Base-by-base conservation (phyloP, 2,329 filamentous ascomycete genomes). In the Phyllosticta capitalensis region DNA sequence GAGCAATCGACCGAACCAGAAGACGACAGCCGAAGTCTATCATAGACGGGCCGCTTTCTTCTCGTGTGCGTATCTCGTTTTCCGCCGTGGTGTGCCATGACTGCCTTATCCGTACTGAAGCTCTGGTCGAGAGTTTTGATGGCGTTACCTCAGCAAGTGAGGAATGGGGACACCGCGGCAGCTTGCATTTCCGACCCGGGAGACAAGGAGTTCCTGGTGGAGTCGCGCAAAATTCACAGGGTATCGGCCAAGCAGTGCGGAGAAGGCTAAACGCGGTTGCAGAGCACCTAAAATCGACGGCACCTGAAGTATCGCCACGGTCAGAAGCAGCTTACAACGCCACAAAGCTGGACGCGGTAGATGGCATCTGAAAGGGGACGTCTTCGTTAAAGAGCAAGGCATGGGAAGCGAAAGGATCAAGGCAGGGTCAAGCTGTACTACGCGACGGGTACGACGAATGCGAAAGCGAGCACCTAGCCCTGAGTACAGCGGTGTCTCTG, bases 181-280 rank as follows among this genome's bases (percentile, higher is more conserved):
- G n/a, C 38, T 3, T 45, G 6, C 14, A 45, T 26, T 26, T 26
- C 24, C 24, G 7, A 26, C 24, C 4, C 4, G 24, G 24, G 24
- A 26, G n/a, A 38, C 30, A 5, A 38, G 30, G 30, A 10, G 10
- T 17, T 38, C 30, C 30, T 14, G 9, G 38, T 45, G 6, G 5
- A 45, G 17, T n/a, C 38, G 7, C 14, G 14, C 2, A 6, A n/a
- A 19, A n/a, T 19, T 1, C 12, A 45, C 38, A 45, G 38, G 38
- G 59, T n/a, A 45, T 17, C 14, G n/a, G 38, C 1, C 54, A n/a
- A 65, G 61, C 61, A 61, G 57, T 22, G 48, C 58, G 45, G 67
- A 69, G 5, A 65, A 67, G 5, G 68, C 68, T 4, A 53, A 59
- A 20, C 3, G 51, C 51, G 21, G 19, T 14, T 52, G 51, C 21